A percentile compares a stretch with the other conserved stretches of the same genome.
phyloP scores from a whole-genome alignment of 2,329 filamentous ascomycete genomes.

The Ilyonectria destructans region DNA sequence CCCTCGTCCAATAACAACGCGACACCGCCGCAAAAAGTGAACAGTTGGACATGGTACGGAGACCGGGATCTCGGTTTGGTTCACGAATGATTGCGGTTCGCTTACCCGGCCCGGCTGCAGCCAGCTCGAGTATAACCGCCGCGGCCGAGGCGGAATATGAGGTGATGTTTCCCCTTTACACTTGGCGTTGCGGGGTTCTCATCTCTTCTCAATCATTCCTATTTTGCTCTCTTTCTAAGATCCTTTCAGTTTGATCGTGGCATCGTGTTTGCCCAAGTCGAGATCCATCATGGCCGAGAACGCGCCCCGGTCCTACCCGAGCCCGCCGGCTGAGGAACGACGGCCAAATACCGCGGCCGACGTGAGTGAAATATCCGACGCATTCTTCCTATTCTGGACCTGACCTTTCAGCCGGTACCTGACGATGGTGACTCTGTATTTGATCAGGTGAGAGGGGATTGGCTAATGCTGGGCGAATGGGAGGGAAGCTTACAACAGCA shows the following conservation, averaged over 20 bases:
- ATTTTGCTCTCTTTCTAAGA: neutral
- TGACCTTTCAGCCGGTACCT: neutral
- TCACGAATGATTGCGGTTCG: neutral
- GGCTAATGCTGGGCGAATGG: neutral
- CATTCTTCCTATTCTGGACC: neutral
- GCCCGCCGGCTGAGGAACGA: neutral
- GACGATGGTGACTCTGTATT: conserved; percentile 20
- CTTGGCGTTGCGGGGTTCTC: neutral
- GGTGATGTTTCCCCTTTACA: neutral
- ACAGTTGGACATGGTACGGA: neutral
- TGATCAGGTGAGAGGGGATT: conserved; percentile 8
- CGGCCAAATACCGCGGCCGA: neutral
- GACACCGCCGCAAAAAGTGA: neutral
- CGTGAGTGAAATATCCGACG: conserved; percentile 2
- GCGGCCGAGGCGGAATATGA: neutral
- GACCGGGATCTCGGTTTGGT: neutral
- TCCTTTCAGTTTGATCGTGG: neutral
- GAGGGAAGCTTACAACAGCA: neutral
- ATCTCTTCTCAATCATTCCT: neutral
- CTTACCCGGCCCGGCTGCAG: neutral
- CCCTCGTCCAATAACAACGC: conserved; percentile 2
- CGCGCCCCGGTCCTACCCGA: neutral
- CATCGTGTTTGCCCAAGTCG: neutral
- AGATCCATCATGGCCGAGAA: conserved; percentile 6
- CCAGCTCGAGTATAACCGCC: neutral